Base-by-base conservation (phyloP, 2,329 filamentous ascomycete species). In the Rachicladosporium sp. region DNA sequence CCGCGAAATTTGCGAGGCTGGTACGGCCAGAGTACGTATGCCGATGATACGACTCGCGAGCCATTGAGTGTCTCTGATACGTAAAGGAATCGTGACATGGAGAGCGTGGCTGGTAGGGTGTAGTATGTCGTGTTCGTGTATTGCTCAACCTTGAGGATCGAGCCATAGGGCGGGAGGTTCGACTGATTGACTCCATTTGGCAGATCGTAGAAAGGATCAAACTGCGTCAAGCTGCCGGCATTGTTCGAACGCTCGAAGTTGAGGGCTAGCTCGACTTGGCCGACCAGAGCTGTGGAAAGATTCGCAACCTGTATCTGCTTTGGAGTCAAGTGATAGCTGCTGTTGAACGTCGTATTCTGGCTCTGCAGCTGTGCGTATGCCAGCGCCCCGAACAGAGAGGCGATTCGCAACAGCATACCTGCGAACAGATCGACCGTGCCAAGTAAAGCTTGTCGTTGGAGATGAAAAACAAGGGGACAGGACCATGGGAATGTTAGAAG, bases 21-120 rank as follows among this genome's bases (percentile, higher is more conserved):
- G 37, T 56, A 73, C 0, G 69, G 70, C 67, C 67, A 73, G 1
- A 73, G 60, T 9, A 73, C 53, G 48, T 61, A 71, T 2, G 62
- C 70, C 1, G 68, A 70, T 6, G 67, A 63, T 1, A 70, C 69
- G 2, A 73, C 50, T 0, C 58, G 42, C 1, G 61, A 63, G 3
- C 66, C 65, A 41, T 71, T 68, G 15, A 64, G 44, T n/a, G 59
- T 62, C 12, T 55, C 58, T 0, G 67, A 66, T 11, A 63, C 63
- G 53, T 69, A 74, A 2, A 70, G 45, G 44, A 74, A 61, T 10
- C 69, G 63, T 2, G 68, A 71, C 33, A 74, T 49, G 3, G 66
- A 55, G 2, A 62, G 51, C 12, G 50, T 52, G 0, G 65, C 55
- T 0, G 69, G 59, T 2, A 69, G 42, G 1, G 61, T 61, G 48